Conservation (phyloP, 2,329 filamentous ascomycete genomes). For the Dactylellina drechsleri region DNA sequence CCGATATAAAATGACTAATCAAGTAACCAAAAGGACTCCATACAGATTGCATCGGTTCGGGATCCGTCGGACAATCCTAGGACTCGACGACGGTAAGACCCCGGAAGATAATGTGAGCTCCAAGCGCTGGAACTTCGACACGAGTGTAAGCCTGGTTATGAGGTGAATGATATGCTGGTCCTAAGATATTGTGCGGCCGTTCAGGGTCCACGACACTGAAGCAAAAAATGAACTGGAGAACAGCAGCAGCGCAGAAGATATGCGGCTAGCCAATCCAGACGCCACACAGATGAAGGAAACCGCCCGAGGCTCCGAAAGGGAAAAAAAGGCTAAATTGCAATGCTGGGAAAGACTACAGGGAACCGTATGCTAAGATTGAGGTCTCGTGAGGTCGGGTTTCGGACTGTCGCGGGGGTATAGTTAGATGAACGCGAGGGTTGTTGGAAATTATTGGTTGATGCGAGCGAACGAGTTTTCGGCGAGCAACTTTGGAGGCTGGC, state of each 20-base stretch:
- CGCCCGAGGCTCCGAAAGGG: constrained; percentile 8
- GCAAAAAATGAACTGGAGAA: constrained; percentile 28
- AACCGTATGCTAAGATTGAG: constrained; percentile 17
- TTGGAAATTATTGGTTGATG: constrained; percentile 41
- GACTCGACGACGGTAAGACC: constrained; percentile 14
- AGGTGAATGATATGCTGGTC: constrained; percentile 11
- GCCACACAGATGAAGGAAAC: constrained; percentile 13
- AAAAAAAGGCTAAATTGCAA: constrained; percentile 26
- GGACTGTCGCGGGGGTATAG: constrained; percentile 51
- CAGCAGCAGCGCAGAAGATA: constrained; percentile 29
- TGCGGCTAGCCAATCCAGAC: constrained; percentile 41
- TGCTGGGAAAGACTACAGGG: constrained; percentile 41
- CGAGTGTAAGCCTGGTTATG: not conserved
- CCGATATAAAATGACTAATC: constrained; percentile 46
- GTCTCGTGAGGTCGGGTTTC: constrained; percentile 38
- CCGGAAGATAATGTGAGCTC: constrained; percentile 7
- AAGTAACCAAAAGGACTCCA: constrained; percentile 49
- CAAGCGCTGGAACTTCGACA: constrained; percentile 23
- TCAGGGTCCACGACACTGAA: constrained; percentile 17
- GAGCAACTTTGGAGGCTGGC: constrained; percentile 35
- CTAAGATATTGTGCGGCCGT: constrained; percentile 8
- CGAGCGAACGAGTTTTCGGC: constrained; percentile 51
- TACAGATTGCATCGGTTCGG: constrained; percentile 54
- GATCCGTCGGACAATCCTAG: constrained; percentile 49
- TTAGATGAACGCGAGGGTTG: constrained; percentile 48